Evolutionary conservation across 345 rosid genomes (phyloP), one percentile per base, ranked within the genome.

Genomic region (Fremontodendron californicum): DNA sequence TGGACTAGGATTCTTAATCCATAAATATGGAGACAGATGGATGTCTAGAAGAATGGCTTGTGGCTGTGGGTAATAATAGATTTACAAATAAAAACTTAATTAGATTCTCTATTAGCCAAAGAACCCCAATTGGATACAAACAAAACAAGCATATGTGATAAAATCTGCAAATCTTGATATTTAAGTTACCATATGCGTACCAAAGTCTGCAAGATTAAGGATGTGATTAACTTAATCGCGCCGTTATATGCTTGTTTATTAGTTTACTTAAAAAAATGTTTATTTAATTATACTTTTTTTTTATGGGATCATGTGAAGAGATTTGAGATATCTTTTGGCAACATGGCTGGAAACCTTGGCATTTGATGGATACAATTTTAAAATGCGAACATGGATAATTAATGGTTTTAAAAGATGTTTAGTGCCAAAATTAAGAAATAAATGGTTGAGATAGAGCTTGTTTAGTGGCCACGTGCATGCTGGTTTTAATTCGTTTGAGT

Each of bases 381-480:
- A 18, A 18, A 18, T 49, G n/a, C 21, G 8, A 61, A 10, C 37
- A 23, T 57, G 27, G 31, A n/a, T n/a, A 9, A 33, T 33, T 33
- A 33, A 33, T 57, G 0, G 6, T 16, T 27, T 60, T 61, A 11
- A 61, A 61, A 12, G 31, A 13, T 61, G 27, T 31, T 12, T 12
- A 61, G 18, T 61, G 18, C n/a, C 40, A 27, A 27, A 3, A 11
- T 61, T 29, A 27, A 31, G 40, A 31, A 16, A 61, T 54, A n/a
- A 35, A n/a, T 68, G 11, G 9, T 54, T 54, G 27, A 54, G 60
- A 6, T 54, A 7, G 27, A 54, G 11, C 4, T 54, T n/a, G 27
- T 42, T 67, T 42, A 25, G 73, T 68, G 73, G 73, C 52, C 52
- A 68, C 39, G 16, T 68, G 73, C 73, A 39, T 67, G 31, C 52